Base-by-base conservation (phyloP, 225 moss, liverwort and hornwort species). In the Lunularia cruciata region DNA sequence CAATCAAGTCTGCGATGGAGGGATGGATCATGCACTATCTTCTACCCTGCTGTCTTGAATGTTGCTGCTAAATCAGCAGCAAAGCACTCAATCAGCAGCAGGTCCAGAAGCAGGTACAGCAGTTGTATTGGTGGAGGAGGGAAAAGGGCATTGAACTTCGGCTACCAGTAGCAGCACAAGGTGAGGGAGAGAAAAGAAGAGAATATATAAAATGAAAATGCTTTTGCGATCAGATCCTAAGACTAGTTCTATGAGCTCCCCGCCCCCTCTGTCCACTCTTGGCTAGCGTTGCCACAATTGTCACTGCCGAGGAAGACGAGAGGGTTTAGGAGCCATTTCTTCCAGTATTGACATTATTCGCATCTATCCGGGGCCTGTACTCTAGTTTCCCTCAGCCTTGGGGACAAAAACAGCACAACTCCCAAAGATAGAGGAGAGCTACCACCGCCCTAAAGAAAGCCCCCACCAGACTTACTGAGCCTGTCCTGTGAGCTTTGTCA, bases 11-110 rank as follows among this genome's bases (percentile, higher is more conserved):
- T 59, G 59, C 19, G 48, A 59, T 39, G 32, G 40, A 18, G 15
- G 53, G 34, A 1, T 40, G 36, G 40, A 40, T 35, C n/a, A 31
- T 38, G 39, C 61, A 61, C 39, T 42, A n/a, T n/a, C n/a, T n/a
- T n/a, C n/a, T 26, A 60, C 23, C 14, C 4, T 30, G 16, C 63
- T 45, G 18, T 64, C 63, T 64, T 64, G 46, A 46, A 64, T 25
- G 39, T 16, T 45, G 46, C 15, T 30, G 63, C 46, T 43, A 18
- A 11, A 12, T 13, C 3, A 30, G 47, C 12, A 31, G 57, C 37
- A 32, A 49, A 33, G n/a, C 15, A 46, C 3, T 63, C 27, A 15
- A 53, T 53, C 58, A 48, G 25, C 32, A 52, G 72, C 42, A 18
- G 30, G n/a, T n/a, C n/a, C 25, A 27, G 62, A 33, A 55, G 3